Conservation (phyloP, 345 rosid genomes). For the Salix dunnii region DNA sequence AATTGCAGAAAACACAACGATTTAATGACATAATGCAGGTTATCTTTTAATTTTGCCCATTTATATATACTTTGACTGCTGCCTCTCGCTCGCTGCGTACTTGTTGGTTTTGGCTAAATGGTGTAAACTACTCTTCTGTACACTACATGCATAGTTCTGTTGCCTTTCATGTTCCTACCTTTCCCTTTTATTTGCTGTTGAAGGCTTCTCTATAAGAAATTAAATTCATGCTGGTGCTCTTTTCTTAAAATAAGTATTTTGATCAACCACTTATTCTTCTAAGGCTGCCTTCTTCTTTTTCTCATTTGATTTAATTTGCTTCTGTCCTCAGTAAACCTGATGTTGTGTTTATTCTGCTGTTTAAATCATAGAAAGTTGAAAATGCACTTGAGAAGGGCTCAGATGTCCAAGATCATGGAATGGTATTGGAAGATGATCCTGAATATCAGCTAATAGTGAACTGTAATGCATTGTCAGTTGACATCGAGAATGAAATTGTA, state of each 20-base stretch:
- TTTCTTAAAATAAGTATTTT: background rate
- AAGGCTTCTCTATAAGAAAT: background rate
- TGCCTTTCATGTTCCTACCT: background rate
- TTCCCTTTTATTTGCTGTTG: background rate
- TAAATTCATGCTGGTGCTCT: background rate
- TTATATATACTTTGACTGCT: background rate
- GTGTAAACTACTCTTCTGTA: background rate
- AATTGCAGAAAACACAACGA: constrained; percentile 79
- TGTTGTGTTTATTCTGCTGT: constrained; percentile 5
- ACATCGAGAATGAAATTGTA: constrained; percentile 81
- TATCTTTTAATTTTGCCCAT: background rate
- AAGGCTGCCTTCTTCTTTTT: background rate
- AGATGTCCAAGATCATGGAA: constrained; percentile 50
- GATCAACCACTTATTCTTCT: background rate
- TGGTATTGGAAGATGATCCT: constrained; percentile 87
- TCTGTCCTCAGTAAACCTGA: background rate
- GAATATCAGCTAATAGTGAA: constrained; percentile 91
- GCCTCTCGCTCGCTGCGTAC: background rate
- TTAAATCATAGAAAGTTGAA: constrained; percentile 68
- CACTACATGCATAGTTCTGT: background rate
- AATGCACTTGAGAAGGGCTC: constrained; percentile 67
- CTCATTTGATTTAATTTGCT: background rate
- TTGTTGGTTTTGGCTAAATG: background rate
- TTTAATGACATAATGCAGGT: constrained; percentile 80
- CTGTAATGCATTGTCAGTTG: constrained; percentile 80